Conservation (phyloP, 2,329 filamentous ascomycete species). For the Periglandula ipomoeae region DNA sequence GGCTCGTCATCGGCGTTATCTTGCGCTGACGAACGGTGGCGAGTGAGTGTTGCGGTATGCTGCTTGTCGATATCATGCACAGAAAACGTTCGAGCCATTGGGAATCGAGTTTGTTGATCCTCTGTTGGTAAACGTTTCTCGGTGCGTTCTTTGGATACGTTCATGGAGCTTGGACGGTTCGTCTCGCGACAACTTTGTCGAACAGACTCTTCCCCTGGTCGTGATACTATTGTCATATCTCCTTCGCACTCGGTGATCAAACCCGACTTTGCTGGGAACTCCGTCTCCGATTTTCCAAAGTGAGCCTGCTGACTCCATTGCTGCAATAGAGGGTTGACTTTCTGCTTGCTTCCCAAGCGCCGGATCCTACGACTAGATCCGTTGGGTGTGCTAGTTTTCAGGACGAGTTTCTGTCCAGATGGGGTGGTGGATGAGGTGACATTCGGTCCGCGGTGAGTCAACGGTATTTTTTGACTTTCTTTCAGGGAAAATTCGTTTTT, state of each 20-base stretch:
- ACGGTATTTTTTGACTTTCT: too few species aligned
- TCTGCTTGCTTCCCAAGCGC: slow-evolving; percentile 16
- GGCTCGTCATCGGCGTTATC: background rate
- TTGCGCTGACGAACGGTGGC: background rate
- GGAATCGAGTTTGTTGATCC: background rate
- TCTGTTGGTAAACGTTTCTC: background rate
- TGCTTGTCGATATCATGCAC: background rate
- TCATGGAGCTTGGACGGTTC: background rate
- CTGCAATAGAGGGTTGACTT: slow-evolving; percentile 21
- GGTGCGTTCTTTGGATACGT: background rate
- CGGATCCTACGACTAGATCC: slow-evolving; percentile 20
- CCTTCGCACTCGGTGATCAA: slow-evolving; percentile 4
- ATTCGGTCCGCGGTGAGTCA: background rate
- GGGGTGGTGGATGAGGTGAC: background rate
- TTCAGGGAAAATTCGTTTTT: too few species aligned
- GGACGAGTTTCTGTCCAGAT: slow-evolving; percentile 13
- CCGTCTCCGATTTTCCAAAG: slow-evolving; percentile 7
- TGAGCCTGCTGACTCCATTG: slow-evolving; percentile 19
- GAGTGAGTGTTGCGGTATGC: too few species aligned
- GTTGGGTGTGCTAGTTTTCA: slow-evolving; percentile 16
- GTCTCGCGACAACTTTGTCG: background rate
- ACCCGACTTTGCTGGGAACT: slow-evolving; percentile 3
- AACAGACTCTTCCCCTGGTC: background rate
- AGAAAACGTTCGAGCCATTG: background rate
- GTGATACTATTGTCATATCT: background rate